phyloP scores from a whole-genome alignment of 148 eudicot genomes.

The Selenicereus undatus region DNA sequence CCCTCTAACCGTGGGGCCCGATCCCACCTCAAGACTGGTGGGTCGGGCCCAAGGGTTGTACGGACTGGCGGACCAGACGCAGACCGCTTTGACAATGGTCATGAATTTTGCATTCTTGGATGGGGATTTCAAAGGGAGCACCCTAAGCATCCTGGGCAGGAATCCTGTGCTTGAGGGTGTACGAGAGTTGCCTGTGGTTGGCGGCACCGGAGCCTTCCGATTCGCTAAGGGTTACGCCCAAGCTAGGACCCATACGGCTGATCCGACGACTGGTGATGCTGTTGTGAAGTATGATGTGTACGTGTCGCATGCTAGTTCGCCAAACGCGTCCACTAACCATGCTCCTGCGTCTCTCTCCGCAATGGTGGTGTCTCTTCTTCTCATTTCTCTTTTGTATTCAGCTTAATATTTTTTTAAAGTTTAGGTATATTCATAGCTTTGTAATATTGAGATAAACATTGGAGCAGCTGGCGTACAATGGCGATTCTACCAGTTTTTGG shows the following conservation, averaged over 20 bases:
- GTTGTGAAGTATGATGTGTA: slow-evolving; percentile 24
- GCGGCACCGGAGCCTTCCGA: slow-evolving; percentile 42
- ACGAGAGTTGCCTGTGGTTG: slow-evolving; percentile 38
- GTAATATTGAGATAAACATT: background rate
- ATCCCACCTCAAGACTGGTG: slow-evolving; percentile 23
- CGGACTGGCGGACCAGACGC: slow-evolving; percentile 21
- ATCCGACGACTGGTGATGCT: slow-evolving; percentile 36
- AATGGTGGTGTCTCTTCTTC: background rate
- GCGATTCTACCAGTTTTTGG: too few relatives aligned
- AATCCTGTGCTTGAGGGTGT: slow-evolving; percentile 25
- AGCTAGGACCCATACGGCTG: slow-evolving; percentile 29
- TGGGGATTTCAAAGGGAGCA: slow-evolving; percentile 36
- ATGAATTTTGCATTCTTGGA: slow-evolving; percentile 31
- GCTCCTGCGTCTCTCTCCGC: background rate
- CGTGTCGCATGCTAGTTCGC: slow-evolving; percentile 22
- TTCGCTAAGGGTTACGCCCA: slow-evolving; percentile 38
- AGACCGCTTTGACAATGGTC: slow-evolving; percentile 23
- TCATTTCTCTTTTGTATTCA: background rate
- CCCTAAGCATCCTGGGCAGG: slow-evolving; percentile 31
- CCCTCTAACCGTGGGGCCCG: slow-evolving; percentile 30
- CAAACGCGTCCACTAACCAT: background rate
- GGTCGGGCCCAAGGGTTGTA: slow-evolving; percentile 43
- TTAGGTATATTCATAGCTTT: too few relatives aligned
- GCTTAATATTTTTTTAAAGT: background rate
- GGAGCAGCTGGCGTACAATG: too few relatives aligned